Evolutionary conservation across 2,329 filamentous ascomycete genomes (phyloP).

Genomic region (Trichoderma asperellum): DNA sequence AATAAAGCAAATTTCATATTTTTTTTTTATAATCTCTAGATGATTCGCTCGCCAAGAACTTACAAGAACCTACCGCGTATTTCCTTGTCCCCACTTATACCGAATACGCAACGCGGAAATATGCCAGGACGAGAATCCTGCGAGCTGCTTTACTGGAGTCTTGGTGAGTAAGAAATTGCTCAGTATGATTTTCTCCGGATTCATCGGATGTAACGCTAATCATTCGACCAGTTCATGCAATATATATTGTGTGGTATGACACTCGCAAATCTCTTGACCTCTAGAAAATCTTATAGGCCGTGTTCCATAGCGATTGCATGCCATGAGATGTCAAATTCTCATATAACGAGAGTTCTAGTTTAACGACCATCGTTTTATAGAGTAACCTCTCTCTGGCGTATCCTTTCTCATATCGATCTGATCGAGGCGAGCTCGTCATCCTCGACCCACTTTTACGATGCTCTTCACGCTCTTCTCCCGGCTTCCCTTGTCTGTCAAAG

Average conservation of each 20-base stretch:
- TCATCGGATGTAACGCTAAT: neutral
- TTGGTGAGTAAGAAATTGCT: neutral
- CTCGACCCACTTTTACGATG: neutral
- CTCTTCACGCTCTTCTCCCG: neutral
- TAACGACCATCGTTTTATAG: neutral
- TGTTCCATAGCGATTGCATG: neutral
- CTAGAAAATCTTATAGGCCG: neutral
- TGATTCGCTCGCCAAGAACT: neutral
- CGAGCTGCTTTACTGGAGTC: neutral
- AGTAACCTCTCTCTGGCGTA: neutral
- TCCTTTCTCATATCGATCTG: neutral
- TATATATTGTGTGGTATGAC: neutral
- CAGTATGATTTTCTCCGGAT: neutral
- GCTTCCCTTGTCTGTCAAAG: neutral
- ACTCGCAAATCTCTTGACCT: neutral
- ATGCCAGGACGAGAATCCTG: neutral
- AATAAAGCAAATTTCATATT: neutral
- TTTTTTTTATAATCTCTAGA: neutral
- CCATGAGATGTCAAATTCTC: neutral
- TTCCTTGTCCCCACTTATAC: neutral
- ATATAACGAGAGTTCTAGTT: neutral
- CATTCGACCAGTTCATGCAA: neutral
- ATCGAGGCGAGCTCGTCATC: neutral
- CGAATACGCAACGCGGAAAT: neutral
- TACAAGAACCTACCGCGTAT: neutral